These are phyloP conservation scores for Silene noctiflora DNA, from an alignment of 179 eudicot species.

Conservation along the genomic window DNA sequence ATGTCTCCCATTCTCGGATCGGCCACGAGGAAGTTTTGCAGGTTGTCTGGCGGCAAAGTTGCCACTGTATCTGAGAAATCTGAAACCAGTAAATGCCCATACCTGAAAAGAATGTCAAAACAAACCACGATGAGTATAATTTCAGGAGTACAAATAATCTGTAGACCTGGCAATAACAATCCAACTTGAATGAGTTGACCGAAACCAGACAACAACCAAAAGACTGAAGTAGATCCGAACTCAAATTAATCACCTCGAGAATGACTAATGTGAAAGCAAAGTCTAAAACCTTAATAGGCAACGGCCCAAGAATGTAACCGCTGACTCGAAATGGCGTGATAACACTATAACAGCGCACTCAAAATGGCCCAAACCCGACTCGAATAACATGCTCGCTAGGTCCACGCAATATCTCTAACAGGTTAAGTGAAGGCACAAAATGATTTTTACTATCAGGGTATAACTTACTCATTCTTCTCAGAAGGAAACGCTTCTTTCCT, in stretches of 20 bases:
- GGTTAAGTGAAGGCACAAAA: neutral
- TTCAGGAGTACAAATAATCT: slow-evolving; percentile 10
- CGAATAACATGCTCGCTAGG: too few species aligned
- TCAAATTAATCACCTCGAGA: neutral
- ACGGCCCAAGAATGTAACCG: too few species aligned
- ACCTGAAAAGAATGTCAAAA: slow-evolving; percentile 43
- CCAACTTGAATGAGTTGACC: neutral
- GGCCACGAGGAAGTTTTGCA: slow-evolving; percentile 72
- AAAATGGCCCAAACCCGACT: too few species aligned
- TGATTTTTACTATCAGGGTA: neutral
- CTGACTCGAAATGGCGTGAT: too few species aligned
- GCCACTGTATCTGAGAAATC: slow-evolving; percentile 92
- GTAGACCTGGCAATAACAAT: neutral
- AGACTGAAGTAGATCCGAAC: neutral
- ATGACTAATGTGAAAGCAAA: neutral
- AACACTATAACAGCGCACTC: too few species aligned
- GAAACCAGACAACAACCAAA: neutral
- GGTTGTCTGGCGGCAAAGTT: slow-evolving; percentile 85
- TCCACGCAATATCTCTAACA: neutral
- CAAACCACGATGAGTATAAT: neutral
- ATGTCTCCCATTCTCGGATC: slow-evolving; percentile 58
- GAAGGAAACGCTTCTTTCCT: slow-evolving; percentile 88
- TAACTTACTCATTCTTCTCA: slow-evolving; percentile 80
- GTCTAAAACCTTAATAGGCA: too few species aligned
- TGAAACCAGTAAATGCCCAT: slow-evolving; percentile 62